Evolutionary conservation across 2,329 filamentous ascomycete species (phyloP), one percentile per base, ranked within the genome.

Genomic region (Myriangium duriaei): DNA sequence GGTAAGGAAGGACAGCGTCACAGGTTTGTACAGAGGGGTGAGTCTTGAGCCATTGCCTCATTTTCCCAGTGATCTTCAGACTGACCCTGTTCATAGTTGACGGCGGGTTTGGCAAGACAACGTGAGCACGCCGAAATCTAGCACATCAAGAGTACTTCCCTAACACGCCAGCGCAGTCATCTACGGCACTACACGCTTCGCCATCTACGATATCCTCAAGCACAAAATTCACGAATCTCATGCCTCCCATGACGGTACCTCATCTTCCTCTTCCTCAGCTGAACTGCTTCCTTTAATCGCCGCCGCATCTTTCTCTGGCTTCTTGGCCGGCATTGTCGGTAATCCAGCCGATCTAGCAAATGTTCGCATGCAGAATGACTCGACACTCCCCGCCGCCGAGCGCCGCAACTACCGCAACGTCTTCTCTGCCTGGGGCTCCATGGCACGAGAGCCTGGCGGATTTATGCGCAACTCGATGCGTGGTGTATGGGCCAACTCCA

Each of bases 311-410:
- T 64, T 76, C 17, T 88, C 91, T 5, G 91, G 91, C 36, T 83
- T 95, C 55, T 61, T 92, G 2, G 91, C 91, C 45, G 91, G 91
- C 34, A 64, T 96, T 32, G 82, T 80, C 4, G 91, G 91, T 47
- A 98, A 96, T 63, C 86, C 87, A 2, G 88, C 87, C 47, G 91
- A 98, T 58, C 86, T 98, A 21, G 70, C 95, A 53, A 98, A 98
- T 61, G 91, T 98, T 34, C 84, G 91, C 48, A 98, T 98, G 91
- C 91, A 98, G 64, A 84, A 93, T 62, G 91, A 81, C 51, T 79
- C 82, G 2, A 76, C 85, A 0, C 74, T 95, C 1, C 81, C 86
- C 0, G 52, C 63, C 1, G 70, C 71, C 4, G 67, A 92, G 53
- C 76, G 84, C 33, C 74, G 88, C 40, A 91, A 93, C 60, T 98